Conservation (phyloP, 2,329 filamentous ascomycete genomes). For the Knoxdaviesia proteae region DNA sequence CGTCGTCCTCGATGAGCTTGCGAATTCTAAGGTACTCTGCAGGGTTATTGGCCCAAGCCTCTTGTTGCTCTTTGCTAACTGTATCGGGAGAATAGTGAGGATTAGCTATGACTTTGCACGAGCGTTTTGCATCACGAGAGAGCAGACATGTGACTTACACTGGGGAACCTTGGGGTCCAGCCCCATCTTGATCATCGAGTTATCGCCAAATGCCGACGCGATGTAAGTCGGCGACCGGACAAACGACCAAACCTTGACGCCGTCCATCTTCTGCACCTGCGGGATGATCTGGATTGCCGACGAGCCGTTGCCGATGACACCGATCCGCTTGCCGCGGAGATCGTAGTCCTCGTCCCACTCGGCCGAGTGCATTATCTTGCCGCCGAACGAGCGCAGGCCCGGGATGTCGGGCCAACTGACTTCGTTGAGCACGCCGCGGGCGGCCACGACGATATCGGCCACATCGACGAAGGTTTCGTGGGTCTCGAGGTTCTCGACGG, state of each 20-base stretch:
- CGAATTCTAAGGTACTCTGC: slow-evolving; percentile 18
- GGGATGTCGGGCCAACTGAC: slow-evolving; percentile 42
- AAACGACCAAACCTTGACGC: no score
- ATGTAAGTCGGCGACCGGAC: no score
- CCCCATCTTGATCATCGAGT: no score
- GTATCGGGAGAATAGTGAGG: background rate
- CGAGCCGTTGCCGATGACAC: slow-evolving; percentile 42
- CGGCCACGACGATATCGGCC: slow-evolving; percentile 40
- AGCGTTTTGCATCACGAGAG: no score
- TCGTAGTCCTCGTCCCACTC: slow-evolving; percentile 35
- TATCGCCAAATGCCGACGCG: no score
- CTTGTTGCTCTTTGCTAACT: slow-evolving; percentile 18
- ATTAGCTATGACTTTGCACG: no score
- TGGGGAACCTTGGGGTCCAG: no score
- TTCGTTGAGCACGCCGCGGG: slow-evolving; percentile 44
- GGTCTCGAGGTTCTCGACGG: slow-evolving; percentile 17
- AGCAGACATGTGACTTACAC: no score
- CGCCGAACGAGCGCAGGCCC: slow-evolving; percentile 32
- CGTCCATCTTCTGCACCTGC: slow-evolving; percentile 19
- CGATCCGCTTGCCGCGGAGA: slow-evolving; percentile 26
- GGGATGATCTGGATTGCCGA: slow-evolving; percentile 36
- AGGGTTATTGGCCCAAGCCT: slow-evolving; percentile 16
- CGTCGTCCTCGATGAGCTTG: slow-evolving; percentile 21
- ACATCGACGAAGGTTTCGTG: slow-evolving; percentile 20
- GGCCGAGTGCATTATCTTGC: slow-evolving; percentile 36